phyloP scores from a whole-genome alignment of 495 filamentous ascomycete species.

The Pyronema domesticum region DNA sequence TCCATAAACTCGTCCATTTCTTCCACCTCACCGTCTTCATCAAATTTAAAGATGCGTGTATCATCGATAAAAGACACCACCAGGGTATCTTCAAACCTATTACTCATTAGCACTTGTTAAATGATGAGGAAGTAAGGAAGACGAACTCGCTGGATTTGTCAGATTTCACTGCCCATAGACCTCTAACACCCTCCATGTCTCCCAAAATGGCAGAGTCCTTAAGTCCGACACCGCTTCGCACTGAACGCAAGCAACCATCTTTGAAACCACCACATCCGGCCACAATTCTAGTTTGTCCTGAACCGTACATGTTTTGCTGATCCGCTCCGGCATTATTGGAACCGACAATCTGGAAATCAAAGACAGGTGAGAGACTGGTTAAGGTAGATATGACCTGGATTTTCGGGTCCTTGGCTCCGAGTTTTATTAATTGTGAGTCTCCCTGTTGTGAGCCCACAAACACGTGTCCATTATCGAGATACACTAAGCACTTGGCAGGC shows the following conservation, averaged over 20 bases:
- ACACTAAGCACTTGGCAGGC: slow-evolving; percentile 56
- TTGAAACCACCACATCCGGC: slow-evolving; percentile 76
- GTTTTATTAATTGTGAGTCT: slow-evolving; percentile 66
- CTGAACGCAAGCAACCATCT: slow-evolving; percentile 70
- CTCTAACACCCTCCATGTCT: slow-evolving; percentile 54
- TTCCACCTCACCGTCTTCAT: slow-evolving; percentile 57
- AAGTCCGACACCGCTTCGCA: slow-evolving; percentile 84
- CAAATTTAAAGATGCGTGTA: slow-evolving; percentile 68
- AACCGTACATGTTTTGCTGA: slow-evolving; percentile 38
- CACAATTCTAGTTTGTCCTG: slow-evolving; percentile 85
- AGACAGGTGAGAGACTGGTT: slow-evolving; percentile 70
- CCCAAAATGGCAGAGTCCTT: slow-evolving; percentile 64
- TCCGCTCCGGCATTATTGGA: slow-evolving; percentile 66
- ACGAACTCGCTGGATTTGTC: slow-evolving; percentile 11
- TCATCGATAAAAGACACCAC: slow-evolving; percentile 68
- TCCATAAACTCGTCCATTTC: slow-evolving; percentile 60
- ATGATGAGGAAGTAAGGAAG: neutral
- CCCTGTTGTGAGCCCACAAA: slow-evolving; percentile 88
- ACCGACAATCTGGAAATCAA: slow-evolving; percentile 91
- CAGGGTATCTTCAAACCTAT: slow-evolving; percentile 45
- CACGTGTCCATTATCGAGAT: slow-evolving; percentile 53
- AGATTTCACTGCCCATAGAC: slow-evolving; percentile 41
- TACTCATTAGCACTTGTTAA: slow-evolving; percentile 14
- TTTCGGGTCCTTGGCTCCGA: slow-evolving; percentile 29
- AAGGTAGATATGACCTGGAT: slow-evolving; percentile 59